Percentiles rank a stretch among this genome's conserved stretches.
These are phyloP conservation scores for Corylus avellana DNA, from an alignment of 306 rosid genomes.

Conservation along the genomic window DNA sequence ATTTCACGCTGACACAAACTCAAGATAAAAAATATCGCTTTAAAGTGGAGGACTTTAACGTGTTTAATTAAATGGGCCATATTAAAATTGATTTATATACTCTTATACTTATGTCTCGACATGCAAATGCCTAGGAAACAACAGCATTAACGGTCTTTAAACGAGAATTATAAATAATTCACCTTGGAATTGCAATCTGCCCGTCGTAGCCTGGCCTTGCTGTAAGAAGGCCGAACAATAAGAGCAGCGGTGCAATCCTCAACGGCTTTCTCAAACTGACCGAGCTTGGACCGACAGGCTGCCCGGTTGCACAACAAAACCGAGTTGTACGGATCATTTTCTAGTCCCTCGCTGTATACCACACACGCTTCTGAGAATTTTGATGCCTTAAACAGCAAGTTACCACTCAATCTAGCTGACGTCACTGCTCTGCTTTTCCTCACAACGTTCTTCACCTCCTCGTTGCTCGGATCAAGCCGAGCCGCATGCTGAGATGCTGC, in stretches of 20 bases:
- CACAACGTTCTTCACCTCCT: slow-evolving; percentile 48
- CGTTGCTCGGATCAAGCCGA: slow-evolving; percentile 61
- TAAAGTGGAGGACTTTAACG: too few species aligned
- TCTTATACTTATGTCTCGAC: too few species aligned
- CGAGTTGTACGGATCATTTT: slow-evolving; percentile 68
- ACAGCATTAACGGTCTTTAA: too few species aligned
- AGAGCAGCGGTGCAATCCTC: slow-evolving; percentile 92
- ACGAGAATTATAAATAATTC: slow-evolving; percentile 11
- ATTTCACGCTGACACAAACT: too few species aligned
- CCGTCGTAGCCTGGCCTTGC: slow-evolving; percentile 86
- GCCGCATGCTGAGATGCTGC: slow-evolving; percentile 63
- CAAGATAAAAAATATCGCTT: too few species aligned
- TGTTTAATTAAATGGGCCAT: too few species aligned
- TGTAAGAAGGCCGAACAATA: slow-evolving; percentile 65
- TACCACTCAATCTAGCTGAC: slow-evolving; percentile 81
- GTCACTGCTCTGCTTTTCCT: slow-evolving; percentile 63
- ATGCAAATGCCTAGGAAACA: too few species aligned
- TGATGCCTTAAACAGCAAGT: slow-evolving; percentile 81
- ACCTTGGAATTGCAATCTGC: slow-evolving; percentile 94
- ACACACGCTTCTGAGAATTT: slow-evolving; percentile 71
- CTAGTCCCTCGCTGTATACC: slow-evolving; percentile 80
- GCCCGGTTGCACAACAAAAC: slow-evolving; percentile 90
- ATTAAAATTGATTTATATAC: too few species aligned
- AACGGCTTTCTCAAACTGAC: slow-evolving; percentile 86
- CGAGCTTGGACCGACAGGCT: slow-evolving; percentile 87